Conservation (phyloP, 805 yeast genomes). For the Wickerhamiella azyma region DNA sequence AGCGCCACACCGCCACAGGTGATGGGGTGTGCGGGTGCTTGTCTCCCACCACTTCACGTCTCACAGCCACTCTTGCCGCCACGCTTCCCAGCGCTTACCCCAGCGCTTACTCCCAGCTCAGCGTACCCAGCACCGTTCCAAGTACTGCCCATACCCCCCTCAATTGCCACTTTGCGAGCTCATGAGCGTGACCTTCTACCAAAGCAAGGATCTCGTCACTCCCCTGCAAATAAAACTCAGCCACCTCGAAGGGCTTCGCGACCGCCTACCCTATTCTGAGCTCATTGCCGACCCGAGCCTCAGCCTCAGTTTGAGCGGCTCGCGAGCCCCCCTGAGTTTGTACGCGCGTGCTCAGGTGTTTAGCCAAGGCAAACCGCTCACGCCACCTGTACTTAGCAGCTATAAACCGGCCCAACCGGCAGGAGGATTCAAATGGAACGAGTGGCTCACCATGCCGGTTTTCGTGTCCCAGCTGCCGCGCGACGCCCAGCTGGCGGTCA, state of each 20-base stretch:
- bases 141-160: too few relatives aligned
- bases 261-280: constrained; percentile 32
- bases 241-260: constrained; percentile 33
- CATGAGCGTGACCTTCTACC: constrained; percentile 34
- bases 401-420: constrained; percentile 30
- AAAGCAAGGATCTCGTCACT: constrained; percentile 40
- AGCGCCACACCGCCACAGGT: too few relatives aligned
- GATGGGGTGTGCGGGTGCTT: too few relatives aligned
- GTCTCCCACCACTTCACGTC: too few relatives aligned
- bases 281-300: constrained; percentile 36
- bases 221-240: constrained; percentile 38
- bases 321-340: constrained; percentile 16
- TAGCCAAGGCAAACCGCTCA: constrained; percentile 34
- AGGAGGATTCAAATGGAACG: constrained; percentile 43
- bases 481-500: constrained; percentile 44
- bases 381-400: constrained; percentile 37
- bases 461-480: constrained; percentile 56
- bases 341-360: constrained; percentile 35
- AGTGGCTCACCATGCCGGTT: constrained; percentile 62
- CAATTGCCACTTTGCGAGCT: too few relatives aligned
- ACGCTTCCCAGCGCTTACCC: too few relatives aligned
- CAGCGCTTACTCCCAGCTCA: too few relatives aligned
- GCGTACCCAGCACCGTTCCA: too few relatives aligned
- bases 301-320: constrained; percentile 23
- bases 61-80: too few relatives aligned